Conservation (phyloP, 768 basidiomycete genomes). For the Rhodotorula kratochvilovae region DNA sequence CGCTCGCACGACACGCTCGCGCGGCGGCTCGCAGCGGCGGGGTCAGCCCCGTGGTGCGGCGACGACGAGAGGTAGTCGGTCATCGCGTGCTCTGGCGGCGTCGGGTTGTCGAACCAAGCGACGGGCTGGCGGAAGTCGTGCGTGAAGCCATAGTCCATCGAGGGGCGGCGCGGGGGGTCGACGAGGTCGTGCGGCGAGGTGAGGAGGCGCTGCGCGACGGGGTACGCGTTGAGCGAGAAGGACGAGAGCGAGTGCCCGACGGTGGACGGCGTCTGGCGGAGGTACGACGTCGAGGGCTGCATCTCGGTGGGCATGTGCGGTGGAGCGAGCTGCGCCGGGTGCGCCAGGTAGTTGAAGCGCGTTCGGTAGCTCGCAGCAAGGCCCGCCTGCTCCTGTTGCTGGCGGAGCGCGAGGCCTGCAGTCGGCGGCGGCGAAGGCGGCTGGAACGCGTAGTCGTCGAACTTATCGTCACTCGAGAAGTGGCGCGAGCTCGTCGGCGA, state of each 20-base stretch:
- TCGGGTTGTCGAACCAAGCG: slow-evolving; percentile 10
- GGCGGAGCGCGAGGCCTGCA: no score
- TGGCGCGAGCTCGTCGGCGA: no score
- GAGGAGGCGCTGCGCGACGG: not conserved
- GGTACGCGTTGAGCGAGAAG: no score
- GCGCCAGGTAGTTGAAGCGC: not conserved
- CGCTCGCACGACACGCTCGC: no score
- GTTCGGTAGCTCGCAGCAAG: not conserved
- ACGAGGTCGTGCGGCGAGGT: no score
- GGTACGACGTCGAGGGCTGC: no score
- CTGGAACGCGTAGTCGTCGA: not conserved
- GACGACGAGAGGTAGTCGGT: not conserved
- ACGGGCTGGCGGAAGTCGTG: not conserved
- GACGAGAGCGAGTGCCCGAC: not conserved
- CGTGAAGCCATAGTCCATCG: not conserved
- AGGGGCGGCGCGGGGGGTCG: not conserved
- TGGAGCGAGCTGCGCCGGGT: no score
- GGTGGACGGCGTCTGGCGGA: no score
- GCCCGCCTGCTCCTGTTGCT: not conserved
- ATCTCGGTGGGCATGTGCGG: no score
- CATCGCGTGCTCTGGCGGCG: not conserved
- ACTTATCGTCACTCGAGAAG: no score
- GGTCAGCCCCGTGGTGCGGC: not conserved
- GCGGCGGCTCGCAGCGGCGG: not conserved
- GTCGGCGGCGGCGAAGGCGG: not conserved